Evolutionary conservation across 768 basidiomycete genomes (phyloP).

Genomic region (Russula earlei): DNA sequence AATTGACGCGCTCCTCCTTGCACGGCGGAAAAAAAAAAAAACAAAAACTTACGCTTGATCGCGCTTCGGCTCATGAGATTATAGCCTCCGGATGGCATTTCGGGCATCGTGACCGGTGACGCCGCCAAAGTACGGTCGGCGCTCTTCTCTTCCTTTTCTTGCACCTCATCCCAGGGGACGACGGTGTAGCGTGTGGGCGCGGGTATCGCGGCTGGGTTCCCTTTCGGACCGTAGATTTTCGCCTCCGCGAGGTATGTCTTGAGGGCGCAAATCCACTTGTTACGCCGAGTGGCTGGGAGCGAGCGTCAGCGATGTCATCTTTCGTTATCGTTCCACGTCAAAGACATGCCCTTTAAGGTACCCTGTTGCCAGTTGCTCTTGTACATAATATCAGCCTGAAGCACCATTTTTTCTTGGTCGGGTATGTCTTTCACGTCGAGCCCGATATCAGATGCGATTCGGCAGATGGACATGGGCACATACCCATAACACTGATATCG

Average conservation of each 20-base stretch:
- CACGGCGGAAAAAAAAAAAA: too few species aligned
- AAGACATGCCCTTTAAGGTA: slow-evolving; percentile 49
- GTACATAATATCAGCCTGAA: slow-evolving; percentile 79
- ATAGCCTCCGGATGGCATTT: slow-evolving; percentile 20
- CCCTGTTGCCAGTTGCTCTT: slow-evolving; percentile 82
- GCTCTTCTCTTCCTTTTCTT: slow-evolving; percentile 25
- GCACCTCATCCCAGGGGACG: slow-evolving; percentile 62
- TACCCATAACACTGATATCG: slow-evolving; percentile 62
- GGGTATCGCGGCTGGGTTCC: slow-evolving; percentile 47
- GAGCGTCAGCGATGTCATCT: not conserved
- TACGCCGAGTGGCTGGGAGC: slow-evolving; percentile 57
- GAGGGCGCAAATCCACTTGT: slow-evolving; percentile 88
- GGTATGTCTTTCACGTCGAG: slow-evolving; percentile 49
- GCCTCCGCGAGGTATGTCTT: slow-evolving; percentile 62
- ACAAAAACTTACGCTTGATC: slow-evolving; percentile 5
- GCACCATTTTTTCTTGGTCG: slow-evolving; percentile 66
- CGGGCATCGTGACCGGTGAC: slow-evolving; percentile 19
- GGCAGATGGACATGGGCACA: slow-evolving; percentile 3
- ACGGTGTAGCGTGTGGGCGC: slow-evolving; percentile 52
- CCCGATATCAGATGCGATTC: slow-evolving; percentile 5
- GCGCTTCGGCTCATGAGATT: slow-evolving; percentile 8
- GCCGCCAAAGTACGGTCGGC: slow-evolving; percentile 9
- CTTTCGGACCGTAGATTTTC: slow-evolving; percentile 58
- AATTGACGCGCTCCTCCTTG: not conserved
- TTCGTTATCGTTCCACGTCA: not conserved